phyloP scores from a whole-genome alignment of 139 green algal species.

The Coelastrella sp. region DNA sequence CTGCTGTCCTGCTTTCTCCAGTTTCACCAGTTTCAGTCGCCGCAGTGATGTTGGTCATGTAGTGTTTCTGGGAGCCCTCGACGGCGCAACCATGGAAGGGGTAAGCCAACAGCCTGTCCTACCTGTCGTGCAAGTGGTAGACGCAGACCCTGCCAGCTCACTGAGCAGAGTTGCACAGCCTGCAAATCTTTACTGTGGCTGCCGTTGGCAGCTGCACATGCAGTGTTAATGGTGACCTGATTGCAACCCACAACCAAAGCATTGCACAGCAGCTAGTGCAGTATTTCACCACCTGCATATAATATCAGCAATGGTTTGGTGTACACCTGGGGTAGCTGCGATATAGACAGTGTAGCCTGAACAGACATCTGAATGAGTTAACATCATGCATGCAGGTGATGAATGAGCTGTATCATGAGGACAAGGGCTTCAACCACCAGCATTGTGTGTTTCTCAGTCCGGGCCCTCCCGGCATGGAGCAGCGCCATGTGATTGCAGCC shows the following conservation, averaged over 20 bases:
- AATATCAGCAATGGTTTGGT: too few relatives aligned
- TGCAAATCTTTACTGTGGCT: too few relatives aligned
- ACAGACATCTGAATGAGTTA: neutral
- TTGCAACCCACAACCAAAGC: too few relatives aligned
- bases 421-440: constrained; percentile 44
- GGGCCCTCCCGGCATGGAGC: neutral
- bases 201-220: too few relatives aligned
- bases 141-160: too few relatives aligned
- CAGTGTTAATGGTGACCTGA: too few relatives aligned
- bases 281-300: neutral
- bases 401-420: constrained; percentile 45
- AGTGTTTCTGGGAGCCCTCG: constrained; percentile 18
- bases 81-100: constrained; percentile 24
- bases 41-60: neutral
- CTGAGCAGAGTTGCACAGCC: too few relatives aligned
- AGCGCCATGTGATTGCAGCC: neutral
- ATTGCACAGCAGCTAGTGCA: neutral
- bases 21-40: neutral
- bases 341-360: too few relatives aligned
- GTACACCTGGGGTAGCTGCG: too few relatives aligned
- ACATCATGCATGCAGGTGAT: neutral
- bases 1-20: neutral
- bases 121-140: too few relatives aligned
- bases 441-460: constrained; percentile 10
- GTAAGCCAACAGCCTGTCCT: neutral